Percentiles rank a stretch among this genome's conserved stretches.
Evolutionary conservation across 2,329 filamentous ascomycete species (phyloP).

Genomic region (Colletotrichum sp.): DNA sequence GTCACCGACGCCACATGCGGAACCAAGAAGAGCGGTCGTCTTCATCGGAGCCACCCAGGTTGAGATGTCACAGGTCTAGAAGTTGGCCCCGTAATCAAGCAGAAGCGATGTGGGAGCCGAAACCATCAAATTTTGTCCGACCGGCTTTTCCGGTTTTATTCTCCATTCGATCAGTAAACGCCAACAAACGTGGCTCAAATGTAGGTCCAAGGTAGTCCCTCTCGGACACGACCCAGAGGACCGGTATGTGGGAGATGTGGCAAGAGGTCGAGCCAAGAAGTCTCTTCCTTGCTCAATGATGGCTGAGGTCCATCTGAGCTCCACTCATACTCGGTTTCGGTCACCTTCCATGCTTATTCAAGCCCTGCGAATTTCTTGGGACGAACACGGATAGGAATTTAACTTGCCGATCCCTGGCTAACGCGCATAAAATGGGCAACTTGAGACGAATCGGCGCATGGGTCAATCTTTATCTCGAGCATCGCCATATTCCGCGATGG

Average conservation of each 20-base stretch:
- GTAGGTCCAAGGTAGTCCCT: neutral
- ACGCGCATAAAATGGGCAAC: neutral
- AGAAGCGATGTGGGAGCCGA: neutral
- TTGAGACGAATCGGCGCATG: neutral
- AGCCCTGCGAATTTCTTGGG: neutral
- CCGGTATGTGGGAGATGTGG: neutral
- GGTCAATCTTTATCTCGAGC: slow-evolving; percentile 4
- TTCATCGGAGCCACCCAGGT: neutral
- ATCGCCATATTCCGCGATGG: neutral
- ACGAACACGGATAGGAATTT: neutral
- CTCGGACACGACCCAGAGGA: neutral
- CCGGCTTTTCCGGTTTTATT: neutral
- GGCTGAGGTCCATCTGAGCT: neutral
- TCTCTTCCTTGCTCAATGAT: neutral
- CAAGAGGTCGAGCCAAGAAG: neutral
- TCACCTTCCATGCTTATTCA: neutral
- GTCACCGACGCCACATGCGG: neutral
- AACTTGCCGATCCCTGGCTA: neutral
- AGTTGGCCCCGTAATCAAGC: neutral
- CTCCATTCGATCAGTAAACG: neutral
- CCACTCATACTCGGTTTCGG: neutral
- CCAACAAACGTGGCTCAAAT: neutral
- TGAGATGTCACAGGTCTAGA: neutral
- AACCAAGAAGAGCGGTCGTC: neutral
- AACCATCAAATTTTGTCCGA: neutral